phyloP scores from a whole-genome alignment of 805 yeast species.

The Yarrowia porcina region DNA sequence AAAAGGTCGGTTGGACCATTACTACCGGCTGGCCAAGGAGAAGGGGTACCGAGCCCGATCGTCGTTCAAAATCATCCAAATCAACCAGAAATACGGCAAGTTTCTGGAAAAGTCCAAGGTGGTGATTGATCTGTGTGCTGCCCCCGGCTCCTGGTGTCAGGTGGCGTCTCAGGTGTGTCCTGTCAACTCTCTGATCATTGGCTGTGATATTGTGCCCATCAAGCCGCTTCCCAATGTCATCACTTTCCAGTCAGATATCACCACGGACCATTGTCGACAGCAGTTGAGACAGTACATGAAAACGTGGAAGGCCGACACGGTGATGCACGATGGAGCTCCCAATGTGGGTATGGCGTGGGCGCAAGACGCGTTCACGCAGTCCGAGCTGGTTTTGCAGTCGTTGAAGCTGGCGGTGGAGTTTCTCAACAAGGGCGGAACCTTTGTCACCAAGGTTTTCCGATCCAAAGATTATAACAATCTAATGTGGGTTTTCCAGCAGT shows the following conservation, averaged over 20 bases:
- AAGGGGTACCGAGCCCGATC: constrained; percentile 99
- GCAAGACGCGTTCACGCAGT: constrained; percentile 98
- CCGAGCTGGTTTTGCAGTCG: constrained; percentile 92
- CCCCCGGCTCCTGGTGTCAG: constrained; percentile 99
- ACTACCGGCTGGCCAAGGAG: constrained; percentile 94
- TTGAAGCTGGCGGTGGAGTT: constrained; percentile 92
- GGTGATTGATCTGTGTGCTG: constrained; percentile 97
- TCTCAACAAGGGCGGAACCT: constrained; percentile 85
- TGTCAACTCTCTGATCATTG: constrained; percentile 85
- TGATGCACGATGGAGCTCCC: constrained; percentile 99
- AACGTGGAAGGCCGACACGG: constrained; percentile 98
- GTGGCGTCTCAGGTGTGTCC: constrained; percentile 95
- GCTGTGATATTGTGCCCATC: constrained; percentile 98
- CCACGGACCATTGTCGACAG: constrained; percentile 96
- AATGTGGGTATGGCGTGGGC: constrained; percentile 99
- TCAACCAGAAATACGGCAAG: constrained; percentile 95
- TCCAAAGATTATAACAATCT: constrained; percentile 97
- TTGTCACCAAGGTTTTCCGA: constrained; percentile 94
- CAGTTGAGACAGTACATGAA: constrained; percentile 92
- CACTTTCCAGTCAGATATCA: constrained; percentile 93
- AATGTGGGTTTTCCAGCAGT: constrained; percentile 95
- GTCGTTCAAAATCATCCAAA: constrained; percentile 89
- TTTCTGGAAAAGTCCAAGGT: constrained; percentile 92
- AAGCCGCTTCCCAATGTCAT: constrained; percentile 93
- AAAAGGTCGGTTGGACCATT: constrained; percentile 98